phyloP scores from a whole-genome alignment of 2,329 filamentous ascomycete species.

The Fusarium foetens region DNA sequence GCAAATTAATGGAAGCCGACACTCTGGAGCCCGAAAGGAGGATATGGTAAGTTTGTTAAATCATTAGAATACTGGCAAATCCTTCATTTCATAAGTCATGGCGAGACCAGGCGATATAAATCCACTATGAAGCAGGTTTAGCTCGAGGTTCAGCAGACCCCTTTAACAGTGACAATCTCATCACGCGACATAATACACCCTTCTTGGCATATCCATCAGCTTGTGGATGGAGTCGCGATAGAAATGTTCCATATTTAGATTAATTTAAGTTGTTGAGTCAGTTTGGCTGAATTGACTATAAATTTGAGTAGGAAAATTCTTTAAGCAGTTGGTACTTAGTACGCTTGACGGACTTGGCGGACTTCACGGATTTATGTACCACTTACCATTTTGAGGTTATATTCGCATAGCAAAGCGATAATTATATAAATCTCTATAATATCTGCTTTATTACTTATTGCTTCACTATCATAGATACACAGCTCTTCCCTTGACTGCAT shows the following conservation, averaged over 20 bases:
- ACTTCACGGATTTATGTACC: neutral
- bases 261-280: neutral
- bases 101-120: no score
- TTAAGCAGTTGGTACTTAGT: fast-evolving
- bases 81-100: no score
- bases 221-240: fast-evolving
- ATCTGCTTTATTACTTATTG: fast-evolving
- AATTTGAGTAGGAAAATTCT: fast-evolving
- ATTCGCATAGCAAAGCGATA: neutral
- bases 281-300: fast-evolving
- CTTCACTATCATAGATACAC: fast-evolving
- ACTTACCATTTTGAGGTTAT: neutral
- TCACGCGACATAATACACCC: no score
- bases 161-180: no score
- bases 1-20: neutral
- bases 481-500: fast-evolving
- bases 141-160: no score
- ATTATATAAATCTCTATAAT: fast-evolving
- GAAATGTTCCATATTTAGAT: no score
- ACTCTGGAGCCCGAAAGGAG: neutral
- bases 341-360: fast-evolving
- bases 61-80: no score
- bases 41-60: no score
- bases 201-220: fast-evolving
- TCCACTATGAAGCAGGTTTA: neutral